Evolutionary conservation across 371 early-diverging fungal species (phyloP).

Genomic region (Haplosporangium sp.): DNA sequence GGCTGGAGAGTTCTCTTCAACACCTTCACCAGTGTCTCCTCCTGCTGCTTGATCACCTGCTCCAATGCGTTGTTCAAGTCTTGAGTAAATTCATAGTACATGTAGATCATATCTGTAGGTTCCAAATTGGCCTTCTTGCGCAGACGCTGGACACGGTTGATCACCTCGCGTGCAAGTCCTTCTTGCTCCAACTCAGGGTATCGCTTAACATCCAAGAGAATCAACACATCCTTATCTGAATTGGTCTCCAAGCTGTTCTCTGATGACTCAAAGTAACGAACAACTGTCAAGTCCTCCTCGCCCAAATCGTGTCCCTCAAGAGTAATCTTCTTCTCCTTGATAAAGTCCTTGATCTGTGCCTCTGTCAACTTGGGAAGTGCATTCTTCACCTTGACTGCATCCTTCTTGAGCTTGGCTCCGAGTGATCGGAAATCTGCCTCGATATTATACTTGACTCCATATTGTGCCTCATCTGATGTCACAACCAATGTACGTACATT

Average conservation of each 20-base stretch:
- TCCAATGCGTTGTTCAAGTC: constrained; percentile 78
- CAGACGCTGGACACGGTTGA: constrained; percentile 98
- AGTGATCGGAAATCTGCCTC: constrained; percentile 92
- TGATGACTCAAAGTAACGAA: constrained; percentile 83
- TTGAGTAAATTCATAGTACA: constrained; percentile 81
- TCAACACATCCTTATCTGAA: constrained; percentile 87
- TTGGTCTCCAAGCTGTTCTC: constrained; percentile 79
- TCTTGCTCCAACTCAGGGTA: constrained; percentile 91
- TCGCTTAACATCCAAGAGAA: constrained; percentile 89
- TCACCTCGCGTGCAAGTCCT: constrained; percentile 96
- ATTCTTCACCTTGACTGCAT: constrained; percentile 88
- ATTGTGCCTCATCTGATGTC: constrained; percentile 91
- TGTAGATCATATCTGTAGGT: constrained; percentile 89
- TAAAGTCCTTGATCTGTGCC: constrained; percentile 86
- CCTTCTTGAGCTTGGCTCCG: constrained; percentile 92
- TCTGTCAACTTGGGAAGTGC: constrained; percentile 84
- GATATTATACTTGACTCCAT: constrained; percentile 92
- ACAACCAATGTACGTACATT: constrained; percentile 90
- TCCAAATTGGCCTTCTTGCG: constrained; percentile 95
- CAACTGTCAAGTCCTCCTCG: constrained; percentile 85
- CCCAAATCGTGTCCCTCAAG: constrained; percentile 87
- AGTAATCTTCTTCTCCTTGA: constrained; percentile 72
- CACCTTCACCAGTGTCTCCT: constrained; percentile 75
- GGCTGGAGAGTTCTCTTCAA: constrained; percentile 77
- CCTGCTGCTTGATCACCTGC: constrained; percentile 77